Evolutionary conservation across 1,284 basidiomycete species (phyloP), one percentile per base, ranked within the genome.

Genomic region (Flammula alnicola): DNA sequence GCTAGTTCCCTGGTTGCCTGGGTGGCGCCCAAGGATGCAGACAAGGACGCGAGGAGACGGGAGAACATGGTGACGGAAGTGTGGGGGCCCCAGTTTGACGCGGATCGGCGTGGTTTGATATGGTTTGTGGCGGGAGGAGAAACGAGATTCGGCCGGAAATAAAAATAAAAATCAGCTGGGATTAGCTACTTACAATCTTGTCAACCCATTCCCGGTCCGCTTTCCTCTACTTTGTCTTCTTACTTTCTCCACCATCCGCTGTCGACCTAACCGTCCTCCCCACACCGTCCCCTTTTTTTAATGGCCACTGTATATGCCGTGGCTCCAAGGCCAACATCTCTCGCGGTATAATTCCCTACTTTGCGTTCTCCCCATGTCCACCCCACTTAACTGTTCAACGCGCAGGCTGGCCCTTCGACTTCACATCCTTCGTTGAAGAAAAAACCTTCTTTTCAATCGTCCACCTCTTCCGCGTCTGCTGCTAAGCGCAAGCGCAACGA

Each of bases 1-100:
- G 67, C 75, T 41, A 84, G 64, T 67, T 90, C 87, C 11, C 64
- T 65, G 4, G 56, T 52, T 4, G 86, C 85, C 46, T 74, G 73
- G 16, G 68, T 65, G 7, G 58, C 63, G 32, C 83, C 83, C 44
- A 80, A 54, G 20, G 61, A 47, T 23, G 57, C 46, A 36, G 61
- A 51, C 37, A 73, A 66, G 9, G 53, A 45, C 19, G 62, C 49
- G 51, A 70, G 58, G 36, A 68, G 61, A 56, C 49, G 58, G 32
- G 57, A 51, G 45, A 58, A 47, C 59, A 63, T 61, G 29, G 27
- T 26, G 39, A 32, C 37, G 46, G 49, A 51, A 44, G 44, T 32
- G 36, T 32, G 45, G 41, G 39, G 36, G 42, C 35, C 42, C 38
- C 37, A 54, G 49, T 36, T 40, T 42, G 51, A 35, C n/a, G 31